Percentiles rank a stretch among this genome's conserved stretches.
Conservation (phyloP, 1,284 basidiomycete species). For the Acaromyces ingoldii region DNA sequence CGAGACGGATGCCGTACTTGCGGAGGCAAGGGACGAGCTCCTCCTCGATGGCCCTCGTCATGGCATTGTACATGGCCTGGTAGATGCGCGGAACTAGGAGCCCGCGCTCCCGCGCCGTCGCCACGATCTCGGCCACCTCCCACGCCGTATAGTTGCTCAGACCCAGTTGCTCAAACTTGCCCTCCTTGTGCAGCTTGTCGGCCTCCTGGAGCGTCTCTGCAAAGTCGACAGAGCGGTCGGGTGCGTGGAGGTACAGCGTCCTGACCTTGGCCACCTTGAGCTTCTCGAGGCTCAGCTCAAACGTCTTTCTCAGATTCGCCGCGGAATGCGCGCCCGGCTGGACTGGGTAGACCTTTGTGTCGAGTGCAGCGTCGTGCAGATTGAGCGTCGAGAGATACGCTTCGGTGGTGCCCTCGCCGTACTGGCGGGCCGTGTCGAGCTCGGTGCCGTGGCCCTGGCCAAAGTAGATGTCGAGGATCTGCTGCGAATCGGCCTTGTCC, state of each 20-base stretch:
- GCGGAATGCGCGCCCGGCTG: too few species aligned
- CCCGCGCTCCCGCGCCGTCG: conserved; percentile 58
- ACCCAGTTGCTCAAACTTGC: conserved; percentile 56
- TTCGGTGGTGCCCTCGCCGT: conserved; percentile 42
- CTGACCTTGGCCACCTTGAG: conserved; percentile 53
- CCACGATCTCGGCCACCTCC: conserved; percentile 65
- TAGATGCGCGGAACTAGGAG: conserved; percentile 58
- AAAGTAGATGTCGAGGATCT: conserved; percentile 61
- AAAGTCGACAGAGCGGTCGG: conserved; percentile 57
- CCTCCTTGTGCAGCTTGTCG: conserved; percentile 58
- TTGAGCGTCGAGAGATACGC: conserved; percentile 23
- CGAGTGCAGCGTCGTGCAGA: conserved; percentile 11
- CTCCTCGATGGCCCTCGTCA: conserved; percentile 21
- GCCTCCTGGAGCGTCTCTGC: conserved; percentile 57
- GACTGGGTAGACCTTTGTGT: too few species aligned
- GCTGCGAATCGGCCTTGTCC: conserved; percentile 11
- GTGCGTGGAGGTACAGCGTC: conserved; percentile 59
- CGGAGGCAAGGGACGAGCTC: conserved; percentile 29
- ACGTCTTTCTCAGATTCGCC: conserved; percentile 50
- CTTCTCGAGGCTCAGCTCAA: conserved; percentile 53
- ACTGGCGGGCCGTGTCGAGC: conserved; percentile 57
- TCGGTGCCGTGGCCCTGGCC: conserved; percentile 60
- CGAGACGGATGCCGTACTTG: conserved; percentile 58
- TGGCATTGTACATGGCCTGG: conserved; percentile 52
- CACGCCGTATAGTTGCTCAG: conserved; percentile 58